phyloP scores from a whole-genome alignment of 129 eudicot genomes.

The Chrysanthemum seticuspe region DNA sequence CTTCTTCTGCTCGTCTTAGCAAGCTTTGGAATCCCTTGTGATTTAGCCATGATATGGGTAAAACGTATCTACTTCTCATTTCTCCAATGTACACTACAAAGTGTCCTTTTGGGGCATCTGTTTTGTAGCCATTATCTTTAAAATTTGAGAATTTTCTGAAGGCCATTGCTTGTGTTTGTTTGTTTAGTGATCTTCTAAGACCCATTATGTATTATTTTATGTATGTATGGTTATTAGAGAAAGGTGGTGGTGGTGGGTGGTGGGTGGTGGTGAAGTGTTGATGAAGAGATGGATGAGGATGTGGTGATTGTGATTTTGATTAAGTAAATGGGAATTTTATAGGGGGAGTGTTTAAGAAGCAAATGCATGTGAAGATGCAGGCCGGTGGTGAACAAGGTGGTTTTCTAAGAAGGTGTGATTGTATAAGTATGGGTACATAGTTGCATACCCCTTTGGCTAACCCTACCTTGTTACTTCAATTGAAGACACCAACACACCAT shows the following conservation, averaged over 20 bases:
- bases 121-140: constrained; percentile 30
- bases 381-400: constrained; percentile 32
- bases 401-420: constrained; percentile 28
- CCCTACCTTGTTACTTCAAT: constrained; percentile 41
- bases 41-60: constrained; percentile 53
- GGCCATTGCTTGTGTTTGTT: constrained; percentile 38
- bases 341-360: constrained; percentile 26
- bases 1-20: constrained; percentile 56
- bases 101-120: constrained; percentile 70
- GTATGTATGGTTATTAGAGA: background rate
- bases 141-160: constrained; percentile 45
- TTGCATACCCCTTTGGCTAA: constrained; percentile 20
- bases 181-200: constrained; percentile 41
- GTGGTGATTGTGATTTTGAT: constrained; percentile 13
- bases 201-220: constrained; percentile 33
- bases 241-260: background rate
- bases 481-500: constrained; percentile 29
- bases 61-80: constrained; percentile 46
- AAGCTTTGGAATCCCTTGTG: constrained; percentile 46
- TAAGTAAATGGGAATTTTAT: constrained; percentile 17
- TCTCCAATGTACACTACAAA: constrained; percentile 69
- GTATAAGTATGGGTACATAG: constrained; percentile 26
- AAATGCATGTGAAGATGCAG: constrained; percentile 56
- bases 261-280: constrained; percentile 8
- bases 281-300: constrained; percentile 21